A percentile compares a stretch with the other conserved stretches of the same genome.
Conservation (phyloP, 73 alveolate species). For the Tetrahymena borealis region DNA sequence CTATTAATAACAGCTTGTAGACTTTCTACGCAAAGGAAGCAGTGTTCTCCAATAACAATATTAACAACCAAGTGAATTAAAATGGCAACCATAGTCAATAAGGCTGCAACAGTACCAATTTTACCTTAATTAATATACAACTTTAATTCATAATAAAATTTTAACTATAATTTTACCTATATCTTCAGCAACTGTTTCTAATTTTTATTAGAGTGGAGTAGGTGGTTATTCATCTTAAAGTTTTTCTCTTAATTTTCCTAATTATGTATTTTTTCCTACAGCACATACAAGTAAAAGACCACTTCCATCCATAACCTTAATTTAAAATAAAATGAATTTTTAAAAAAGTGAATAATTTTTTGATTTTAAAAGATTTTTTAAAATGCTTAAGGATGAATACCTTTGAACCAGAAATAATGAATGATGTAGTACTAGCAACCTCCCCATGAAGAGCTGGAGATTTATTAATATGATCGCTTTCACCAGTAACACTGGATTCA, state of each 20-base stretch:
- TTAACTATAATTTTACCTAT: constrained; percentile 63
- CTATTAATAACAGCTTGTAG: constrained; percentile 45
- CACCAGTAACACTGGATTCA: constrained; percentile 41
- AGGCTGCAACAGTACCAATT: not conserved
- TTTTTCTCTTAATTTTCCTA: constrained; percentile 21
- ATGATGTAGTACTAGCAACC: constrained; percentile 15
- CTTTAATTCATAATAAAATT: not conserved
- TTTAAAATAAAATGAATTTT: not conserved
- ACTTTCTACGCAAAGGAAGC: constrained; percentile 44
- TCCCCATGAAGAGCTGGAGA: constrained; percentile 1
- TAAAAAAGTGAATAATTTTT: not conserved
- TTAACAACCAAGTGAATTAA: constrained; percentile 43
- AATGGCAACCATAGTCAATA: constrained; percentile 57
- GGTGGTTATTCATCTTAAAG: constrained; percentile 35
- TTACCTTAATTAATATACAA: not conserved
- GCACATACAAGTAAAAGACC: constrained; percentile 43
- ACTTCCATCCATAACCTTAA: constrained; percentile 55
- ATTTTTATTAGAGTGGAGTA: constrained; percentile 50
- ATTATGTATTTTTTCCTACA: constrained; percentile 42
- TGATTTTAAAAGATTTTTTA: not conserved
- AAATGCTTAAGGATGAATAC: not conserved
- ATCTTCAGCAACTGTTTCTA: constrained; percentile 75
- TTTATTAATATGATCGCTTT: constrained; percentile 36
- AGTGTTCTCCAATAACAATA: constrained; percentile 46
- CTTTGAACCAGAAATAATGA: constrained; percentile 66